Conservation (phyloP, 164 flowering plant species). For the Stephania japonica region DNA sequence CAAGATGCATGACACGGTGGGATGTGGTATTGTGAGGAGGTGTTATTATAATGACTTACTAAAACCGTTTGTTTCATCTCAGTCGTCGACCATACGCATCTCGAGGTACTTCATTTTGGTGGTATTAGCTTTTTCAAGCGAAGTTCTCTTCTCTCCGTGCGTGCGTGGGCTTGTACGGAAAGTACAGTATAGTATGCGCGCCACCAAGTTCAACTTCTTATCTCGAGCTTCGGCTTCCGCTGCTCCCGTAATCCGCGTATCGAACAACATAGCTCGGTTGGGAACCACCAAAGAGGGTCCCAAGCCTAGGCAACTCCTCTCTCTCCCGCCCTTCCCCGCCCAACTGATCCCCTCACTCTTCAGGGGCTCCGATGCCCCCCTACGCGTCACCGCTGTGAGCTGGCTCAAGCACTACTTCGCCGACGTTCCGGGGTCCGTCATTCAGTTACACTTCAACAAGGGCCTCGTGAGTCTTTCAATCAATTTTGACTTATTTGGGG, state of each 20-base stretch:
- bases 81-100: no score
- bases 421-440: constrained; percentile 36
- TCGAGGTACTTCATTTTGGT: no score
- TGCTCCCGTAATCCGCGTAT: constrained; percentile 48
- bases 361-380: constrained; percentile 18
- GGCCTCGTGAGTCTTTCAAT: constrained; percentile 51
- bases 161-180: not conserved
- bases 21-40: no score
- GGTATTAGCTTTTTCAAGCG: not conserved
- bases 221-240: constrained; percentile 44
- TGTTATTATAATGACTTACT: no score
- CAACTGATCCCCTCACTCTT: constrained; percentile 43
- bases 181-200: not conserved
- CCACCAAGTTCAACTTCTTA: constrained; percentile 34
- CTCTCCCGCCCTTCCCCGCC: constrained; percentile 66
- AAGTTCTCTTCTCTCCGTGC: not conserved
- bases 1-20: no score
- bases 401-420: constrained; percentile 86
- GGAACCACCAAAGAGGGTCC: constrained; percentile 51
- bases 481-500: not conserved
- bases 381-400: constrained; percentile 62
- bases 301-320: constrained; percentile 76
- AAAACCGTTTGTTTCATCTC: no score
- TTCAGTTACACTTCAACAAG: constrained; percentile 72
- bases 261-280: constrained; percentile 60